Base-by-base conservation (phyloP, 805 yeast genomes). In the Candida ponderosae region DNA sequence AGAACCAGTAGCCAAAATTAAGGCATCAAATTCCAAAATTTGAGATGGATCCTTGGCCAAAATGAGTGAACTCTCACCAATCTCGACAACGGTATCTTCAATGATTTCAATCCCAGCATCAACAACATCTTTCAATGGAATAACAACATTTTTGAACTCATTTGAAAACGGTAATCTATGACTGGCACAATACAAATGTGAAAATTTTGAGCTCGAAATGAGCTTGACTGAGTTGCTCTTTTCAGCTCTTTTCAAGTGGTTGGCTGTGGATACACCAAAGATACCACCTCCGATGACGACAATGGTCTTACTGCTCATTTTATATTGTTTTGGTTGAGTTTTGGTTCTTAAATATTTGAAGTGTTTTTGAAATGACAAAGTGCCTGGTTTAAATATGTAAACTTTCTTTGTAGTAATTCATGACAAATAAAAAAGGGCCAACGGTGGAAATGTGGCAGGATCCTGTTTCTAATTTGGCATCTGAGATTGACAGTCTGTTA, bases 1-100 rank as follows among this genome's bases (percentile, higher is more conserved):
- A 4, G 53, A 45, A 13, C 63, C 65, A 1, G 62, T 56, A 5
- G 63, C 62, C 18, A 60, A 29, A 6, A 59, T 44, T 33, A 59
- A 35, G 2, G 44, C 40, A 35, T 57, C 62, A 33, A 45, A 56
- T 3, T 31, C 10, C 3, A 47, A 4, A 13, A 11, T 5, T 8
- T 24, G 14, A 2, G 33, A 33, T 3, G 38, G 42, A 11, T 35
- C 35, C 5, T 41, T 26, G 16, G 40, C 35, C 13, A 53, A 41
- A 1, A 18, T 26, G 7, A 57, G 50, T 14, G 35, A 31, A 3
- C 31, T 14, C 3, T 44, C 46, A 33, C 44, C 46, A 30, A 46
- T 37, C 7, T 27, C 16, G 1, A 29, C 31, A 5, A 40, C 47
- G 15, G 40, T 42, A 32, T 45, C 46, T 16, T 33, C 29, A n/a